phyloP scores from a whole-genome alignment of 768 basidiomycete species.

The Suillus hirtellus region DNA sequence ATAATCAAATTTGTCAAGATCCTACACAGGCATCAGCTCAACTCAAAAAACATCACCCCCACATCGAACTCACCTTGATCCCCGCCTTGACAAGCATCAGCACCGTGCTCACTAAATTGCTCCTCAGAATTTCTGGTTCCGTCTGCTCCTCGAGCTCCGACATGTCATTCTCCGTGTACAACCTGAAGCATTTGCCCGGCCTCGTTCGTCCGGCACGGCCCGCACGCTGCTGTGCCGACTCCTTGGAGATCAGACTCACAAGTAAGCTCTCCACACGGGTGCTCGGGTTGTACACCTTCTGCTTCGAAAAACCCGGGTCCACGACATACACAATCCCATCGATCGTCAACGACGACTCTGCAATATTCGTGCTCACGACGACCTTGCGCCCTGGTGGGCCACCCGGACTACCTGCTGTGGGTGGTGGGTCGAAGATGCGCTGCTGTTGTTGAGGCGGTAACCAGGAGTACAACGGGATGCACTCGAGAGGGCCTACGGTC shows the following conservation, averaged over 20 bases:
- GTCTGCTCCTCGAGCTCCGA: slow-evolving; percentile 96
- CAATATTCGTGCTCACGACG: slow-evolving; percentile 95
- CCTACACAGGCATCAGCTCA: slow-evolving; percentile 34
- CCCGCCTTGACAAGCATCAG: slow-evolving; percentile 94
- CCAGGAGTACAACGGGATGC: slow-evolving; percentile 93
- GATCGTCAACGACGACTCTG: slow-evolving; percentile 96
- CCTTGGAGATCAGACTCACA: slow-evolving; percentile 95
- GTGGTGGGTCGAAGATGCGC: slow-evolving; percentile 91
- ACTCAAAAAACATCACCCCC: slow-evolving; percentile 1
- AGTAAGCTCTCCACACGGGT: slow-evolving; percentile 94
- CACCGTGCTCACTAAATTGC: slow-evolving; percentile 91
- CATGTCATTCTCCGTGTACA: slow-evolving; percentile 98
- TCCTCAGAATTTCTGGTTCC: slow-evolving; percentile 91
- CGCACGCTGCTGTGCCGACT: slow-evolving; percentile 92
- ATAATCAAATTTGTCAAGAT: slow-evolving; percentile 86
- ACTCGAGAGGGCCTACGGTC: slow-evolving; percentile 81
- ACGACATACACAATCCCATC: slow-evolving; percentile 99
- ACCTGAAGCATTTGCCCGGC: slow-evolving; percentile 94
- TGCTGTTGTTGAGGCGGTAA: slow-evolving; percentile 95
- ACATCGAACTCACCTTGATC: slow-evolving; percentile 57
- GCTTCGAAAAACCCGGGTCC: slow-evolving; percentile 96
- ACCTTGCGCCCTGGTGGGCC: slow-evolving; percentile 91
- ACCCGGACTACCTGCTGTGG: slow-evolving; percentile 54
- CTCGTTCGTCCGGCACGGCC: slow-evolving; percentile 95
- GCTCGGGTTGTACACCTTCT: slow-evolving; percentile 97